Evolutionary conservation across 495 filamentous ascomycete species (phyloP).

Genomic region (Aspergillus ellipticus): DNA sequence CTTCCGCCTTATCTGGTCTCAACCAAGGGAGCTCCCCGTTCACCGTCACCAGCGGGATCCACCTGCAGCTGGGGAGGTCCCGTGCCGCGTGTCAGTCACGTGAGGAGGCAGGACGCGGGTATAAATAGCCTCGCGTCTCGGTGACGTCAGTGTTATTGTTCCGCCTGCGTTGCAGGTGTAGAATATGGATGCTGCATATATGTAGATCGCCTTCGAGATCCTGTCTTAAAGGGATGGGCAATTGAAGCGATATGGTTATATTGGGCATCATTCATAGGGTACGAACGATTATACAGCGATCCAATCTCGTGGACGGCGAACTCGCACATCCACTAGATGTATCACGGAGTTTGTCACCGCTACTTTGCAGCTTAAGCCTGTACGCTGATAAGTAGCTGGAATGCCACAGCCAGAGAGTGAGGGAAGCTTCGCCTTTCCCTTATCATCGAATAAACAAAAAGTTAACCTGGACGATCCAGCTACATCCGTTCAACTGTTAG

Average conservation of each 20-base stretch:
- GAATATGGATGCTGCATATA: background rate
- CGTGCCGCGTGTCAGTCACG: constrained; percentile 19
- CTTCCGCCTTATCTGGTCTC: constrained; percentile 1
- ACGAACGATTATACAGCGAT: too few species aligned
- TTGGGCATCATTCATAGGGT: too few species aligned
- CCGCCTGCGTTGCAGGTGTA: background rate
- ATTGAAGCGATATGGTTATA: too few species aligned
- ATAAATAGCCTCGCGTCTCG: too few species aligned
- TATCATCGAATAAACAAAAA: too few species aligned
- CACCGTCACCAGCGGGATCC: constrained; percentile 8
- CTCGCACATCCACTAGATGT: background rate
- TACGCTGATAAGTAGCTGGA: background rate
- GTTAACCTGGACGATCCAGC: too few species aligned
- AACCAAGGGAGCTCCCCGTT: constrained; percentile 6
- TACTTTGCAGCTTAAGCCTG: background rate
- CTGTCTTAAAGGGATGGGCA: too few species aligned
- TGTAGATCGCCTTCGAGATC: too few species aligned
- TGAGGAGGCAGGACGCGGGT: constrained; percentile 5
- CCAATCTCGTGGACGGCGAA: too few species aligned
- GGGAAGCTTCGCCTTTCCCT: too few species aligned
- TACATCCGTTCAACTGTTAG: too few species aligned
- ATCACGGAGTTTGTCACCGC: background rate
- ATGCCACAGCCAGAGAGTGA: too few species aligned
- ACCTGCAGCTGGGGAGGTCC: constrained; percentile 4
- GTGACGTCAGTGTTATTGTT: constrained; percentile 11